A percentile compares a stretch with the other conserved stretches of the same genome.
phyloP scores from a whole-genome alignment of 176 grass and related monocot species.

The Musa itinerans region DNA sequence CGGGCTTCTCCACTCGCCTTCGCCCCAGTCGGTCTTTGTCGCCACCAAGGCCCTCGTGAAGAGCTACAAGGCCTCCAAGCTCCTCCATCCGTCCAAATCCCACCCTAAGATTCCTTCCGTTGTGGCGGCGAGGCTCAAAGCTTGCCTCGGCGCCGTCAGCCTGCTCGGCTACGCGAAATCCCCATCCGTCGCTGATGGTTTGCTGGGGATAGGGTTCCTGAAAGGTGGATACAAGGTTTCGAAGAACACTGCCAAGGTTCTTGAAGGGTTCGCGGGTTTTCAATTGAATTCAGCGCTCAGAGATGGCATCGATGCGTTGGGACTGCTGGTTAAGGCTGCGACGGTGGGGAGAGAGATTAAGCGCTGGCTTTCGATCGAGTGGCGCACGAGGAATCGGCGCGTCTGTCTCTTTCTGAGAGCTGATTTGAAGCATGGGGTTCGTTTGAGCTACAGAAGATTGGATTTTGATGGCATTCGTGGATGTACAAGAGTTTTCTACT shows the following conservation, averaged over 20 bases:
- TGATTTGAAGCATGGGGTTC: background rate
- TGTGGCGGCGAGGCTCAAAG: constrained; percentile 1
- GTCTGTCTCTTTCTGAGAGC: background rate
- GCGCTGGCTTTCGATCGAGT: background rate
- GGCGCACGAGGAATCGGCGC: background rate
- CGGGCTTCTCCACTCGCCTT: no score
- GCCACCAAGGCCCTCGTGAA: constrained; percentile 28
- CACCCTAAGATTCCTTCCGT: background rate
- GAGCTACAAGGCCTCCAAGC: constrained; percentile 48
- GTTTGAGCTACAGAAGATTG: background rate
- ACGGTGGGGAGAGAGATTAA: constrained; percentile 51
- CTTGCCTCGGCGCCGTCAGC: constrained; percentile 6
- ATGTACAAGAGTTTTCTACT: background rate
- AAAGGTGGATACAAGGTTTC: constrained; percentile 30
- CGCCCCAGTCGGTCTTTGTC: no score
- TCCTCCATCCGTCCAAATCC: no score
- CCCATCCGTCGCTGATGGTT: constrained; percentile 24
- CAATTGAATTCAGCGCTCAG: constrained; percentile 69
- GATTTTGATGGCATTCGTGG: background rate
- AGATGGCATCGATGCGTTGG: constrained; percentile 48
- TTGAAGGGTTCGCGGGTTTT: constrained; percentile 74
- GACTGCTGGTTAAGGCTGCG: constrained; percentile 55
- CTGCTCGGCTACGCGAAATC: constrained; percentile 1
- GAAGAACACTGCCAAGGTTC: constrained; percentile 61
- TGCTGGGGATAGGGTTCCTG: constrained; percentile 6